A percentile compares a stretch with the other conserved stretches of the same genome.
phyloP scores from a whole-genome alignment of 345 rosid species.

The Boechera divaricarpa region DNA sequence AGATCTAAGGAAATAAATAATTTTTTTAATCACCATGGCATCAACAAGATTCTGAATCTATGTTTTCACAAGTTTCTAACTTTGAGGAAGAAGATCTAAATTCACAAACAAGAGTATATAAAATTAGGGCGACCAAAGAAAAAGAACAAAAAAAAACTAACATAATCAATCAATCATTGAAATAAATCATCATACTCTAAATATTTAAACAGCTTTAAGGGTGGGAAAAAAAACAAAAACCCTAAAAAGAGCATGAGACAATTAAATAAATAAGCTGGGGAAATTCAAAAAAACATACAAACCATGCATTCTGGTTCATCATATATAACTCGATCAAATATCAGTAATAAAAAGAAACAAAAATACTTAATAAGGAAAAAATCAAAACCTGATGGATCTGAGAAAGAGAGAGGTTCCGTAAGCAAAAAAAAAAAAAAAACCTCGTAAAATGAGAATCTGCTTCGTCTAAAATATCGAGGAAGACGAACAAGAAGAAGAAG shows the following conservation, averaged over 20 bases:
- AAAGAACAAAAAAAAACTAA: not conserved
- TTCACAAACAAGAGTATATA: constrained; percentile 19
- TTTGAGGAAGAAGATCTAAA: constrained; percentile 27
- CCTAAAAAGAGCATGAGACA: constrained; percentile 8
- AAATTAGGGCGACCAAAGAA: not conserved
- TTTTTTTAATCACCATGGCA: constrained; percentile 16
- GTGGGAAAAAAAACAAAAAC: not conserved
- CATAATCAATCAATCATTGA: constrained; percentile 2
- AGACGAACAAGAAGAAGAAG: not conserved
- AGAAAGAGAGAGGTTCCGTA: constrained; percentile 31
- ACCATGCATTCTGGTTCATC: constrained; percentile 38
- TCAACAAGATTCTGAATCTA: constrained; percentile 20
- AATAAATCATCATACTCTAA: not conserved
- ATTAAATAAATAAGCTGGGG: constrained; percentile 11
- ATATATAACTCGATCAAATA: not conserved
- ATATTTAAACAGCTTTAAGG: not conserved
- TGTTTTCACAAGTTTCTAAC: not conserved
- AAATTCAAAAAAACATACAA: not conserved
- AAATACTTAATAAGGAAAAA: constrained; percentile 5
- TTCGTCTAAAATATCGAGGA: constrained; percentile 26
- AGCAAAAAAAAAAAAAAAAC: not conserved
- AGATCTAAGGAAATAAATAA: constrained; percentile 15
- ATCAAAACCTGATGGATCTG: constrained; percentile 44
- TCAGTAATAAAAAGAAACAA: not conserved
- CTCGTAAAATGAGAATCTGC: constrained; percentile 37